Evolutionary conservation across 495 filamentous ascomycete species (phyloP).

Genomic region (Apiosordaria backusii): DNA sequence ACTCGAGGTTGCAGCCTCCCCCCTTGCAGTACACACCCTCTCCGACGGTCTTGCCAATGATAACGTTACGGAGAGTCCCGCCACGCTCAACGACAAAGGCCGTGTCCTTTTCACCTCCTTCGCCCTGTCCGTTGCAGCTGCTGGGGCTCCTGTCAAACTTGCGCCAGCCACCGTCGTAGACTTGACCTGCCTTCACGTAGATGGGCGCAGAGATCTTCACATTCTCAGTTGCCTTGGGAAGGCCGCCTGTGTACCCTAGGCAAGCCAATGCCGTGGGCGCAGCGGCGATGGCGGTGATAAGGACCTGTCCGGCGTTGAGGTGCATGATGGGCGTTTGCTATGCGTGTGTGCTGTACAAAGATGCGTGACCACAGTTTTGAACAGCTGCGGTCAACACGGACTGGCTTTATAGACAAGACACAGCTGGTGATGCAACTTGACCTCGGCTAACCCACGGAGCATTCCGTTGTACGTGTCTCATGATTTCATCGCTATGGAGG

Average conservation of each 20-base stretch:
- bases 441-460: neutral
- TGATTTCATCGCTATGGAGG: neutral
- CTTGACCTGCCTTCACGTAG: neutral
- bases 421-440: neutral
- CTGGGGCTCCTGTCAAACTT: conserved; percentile 8
- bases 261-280: neutral
- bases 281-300: neutral
- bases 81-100: conserved; percentile 50
- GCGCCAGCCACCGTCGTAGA: neutral
- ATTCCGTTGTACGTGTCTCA: neutral
- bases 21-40: conserved; percentile 54
- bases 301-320: neutral
- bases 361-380: neutral
- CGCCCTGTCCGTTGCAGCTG: conserved; percentile 41
- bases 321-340: neutral
- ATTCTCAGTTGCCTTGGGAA: neutral
- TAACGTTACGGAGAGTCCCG: conserved; percentile 51
- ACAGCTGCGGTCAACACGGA: neutral
- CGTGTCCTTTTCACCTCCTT: conserved; percentile 50
- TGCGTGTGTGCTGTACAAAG: neutral
- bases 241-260: neutral
- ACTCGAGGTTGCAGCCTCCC: conserved; percentile 22
- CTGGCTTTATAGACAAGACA: neutral
- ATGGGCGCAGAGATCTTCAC: neutral
- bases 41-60: conserved; percentile 51